Evolutionary conservation across 1,139 yeast species (phyloP).

Genomic region (Nakaseomyces bracarensis): DNA sequence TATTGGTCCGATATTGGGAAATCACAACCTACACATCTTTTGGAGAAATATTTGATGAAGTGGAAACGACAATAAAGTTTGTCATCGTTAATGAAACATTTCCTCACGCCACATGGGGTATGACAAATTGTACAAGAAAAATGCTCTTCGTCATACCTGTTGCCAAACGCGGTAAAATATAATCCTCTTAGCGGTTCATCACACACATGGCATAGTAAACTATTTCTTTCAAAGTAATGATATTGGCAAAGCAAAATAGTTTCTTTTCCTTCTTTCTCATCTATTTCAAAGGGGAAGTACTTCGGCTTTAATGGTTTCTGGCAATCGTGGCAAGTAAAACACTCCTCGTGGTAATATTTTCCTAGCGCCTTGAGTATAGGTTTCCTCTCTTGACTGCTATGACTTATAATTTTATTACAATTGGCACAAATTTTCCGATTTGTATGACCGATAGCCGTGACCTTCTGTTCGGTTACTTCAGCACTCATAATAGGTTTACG

Average conservation of each 20-base stretch:
- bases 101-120: constrained; percentile 83
- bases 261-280: constrained; percentile 32
- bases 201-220: constrained; percentile 77
- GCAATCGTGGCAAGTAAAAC: constrained; percentile 82
- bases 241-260: constrained; percentile 83
- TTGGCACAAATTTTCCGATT: constrained; percentile 43
- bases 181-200: constrained; percentile 83
- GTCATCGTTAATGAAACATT: constrained; percentile 83
- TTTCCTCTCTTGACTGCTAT: constrained; percentile 44
- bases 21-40: constrained; percentile 88
- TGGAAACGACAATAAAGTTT: constrained; percentile 86
- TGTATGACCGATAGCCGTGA: not conserved
- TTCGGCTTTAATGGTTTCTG: constrained; percentile 55
- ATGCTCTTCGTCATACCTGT: constrained; percentile 90
- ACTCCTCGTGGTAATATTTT: constrained; percentile 72
- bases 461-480: not conserved
- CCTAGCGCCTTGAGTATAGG: constrained; percentile 67
- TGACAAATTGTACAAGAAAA: constrained; percentile 87
- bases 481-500: not conserved
- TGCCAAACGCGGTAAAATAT: constrained; percentile 86
- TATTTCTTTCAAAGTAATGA: constrained; percentile 80
- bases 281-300: constrained; percentile 41
- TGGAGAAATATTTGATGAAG: constrained; percentile 76
- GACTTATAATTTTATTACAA: constrained; percentile 61
- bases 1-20: constrained; percentile 89